A percentile compares a stretch with the other conserved stretches of the same genome.
These are phyloP conservation scores for Tulasnella sp. DNA, from an alignment of 768 basidiomycete genomes.

Conservation along the genomic window DNA sequence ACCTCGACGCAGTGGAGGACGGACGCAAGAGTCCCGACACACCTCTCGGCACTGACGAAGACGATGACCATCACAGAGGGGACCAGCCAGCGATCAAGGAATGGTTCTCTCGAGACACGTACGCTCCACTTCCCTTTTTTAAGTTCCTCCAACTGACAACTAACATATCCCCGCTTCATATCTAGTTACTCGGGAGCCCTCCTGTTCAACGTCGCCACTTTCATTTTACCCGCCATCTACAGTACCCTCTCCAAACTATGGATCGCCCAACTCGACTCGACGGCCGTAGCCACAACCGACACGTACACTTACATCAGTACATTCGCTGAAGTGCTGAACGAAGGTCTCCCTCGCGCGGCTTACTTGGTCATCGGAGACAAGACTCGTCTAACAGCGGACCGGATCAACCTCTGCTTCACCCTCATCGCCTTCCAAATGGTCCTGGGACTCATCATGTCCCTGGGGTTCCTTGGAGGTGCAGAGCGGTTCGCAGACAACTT, in stretches of 20 bases:
- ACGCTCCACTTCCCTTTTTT: background rate
- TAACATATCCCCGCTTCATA: background rate
- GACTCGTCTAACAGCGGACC: background rate
- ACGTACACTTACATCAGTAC: conserved; percentile 29
- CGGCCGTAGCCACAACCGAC: conserved; percentile 30
- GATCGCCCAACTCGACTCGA: conserved; percentile 30
- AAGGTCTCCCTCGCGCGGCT: conserved; percentile 30
- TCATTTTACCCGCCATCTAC: conserved; percentile 31
- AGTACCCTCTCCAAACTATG: conserved; percentile 31
- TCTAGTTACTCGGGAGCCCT: conserved; percentile 29
- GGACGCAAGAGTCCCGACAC: background rate
- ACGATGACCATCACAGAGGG: background rate
- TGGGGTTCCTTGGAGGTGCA: conserved; percentile 29
- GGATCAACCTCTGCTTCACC: conserved; percentile 27
- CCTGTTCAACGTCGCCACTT: conserved; percentile 29
- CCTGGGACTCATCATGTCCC: conserved; percentile 29
- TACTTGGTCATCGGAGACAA: conserved; percentile 29
- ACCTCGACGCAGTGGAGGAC: background rate
- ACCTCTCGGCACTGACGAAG: background rate
- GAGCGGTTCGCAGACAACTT: conserved; percentile 28
- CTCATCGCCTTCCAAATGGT: conserved; percentile 30
- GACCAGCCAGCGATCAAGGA: background rate
- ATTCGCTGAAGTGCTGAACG: conserved; percentile 30
- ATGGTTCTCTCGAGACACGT: background rate
- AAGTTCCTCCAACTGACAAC: background rate